Evolutionary conservation across 1,284 basidiomycete genomes (phyloP), one percentile per base, ranked within the genome.

Genomic region (Trichosporon sp.): DNA sequence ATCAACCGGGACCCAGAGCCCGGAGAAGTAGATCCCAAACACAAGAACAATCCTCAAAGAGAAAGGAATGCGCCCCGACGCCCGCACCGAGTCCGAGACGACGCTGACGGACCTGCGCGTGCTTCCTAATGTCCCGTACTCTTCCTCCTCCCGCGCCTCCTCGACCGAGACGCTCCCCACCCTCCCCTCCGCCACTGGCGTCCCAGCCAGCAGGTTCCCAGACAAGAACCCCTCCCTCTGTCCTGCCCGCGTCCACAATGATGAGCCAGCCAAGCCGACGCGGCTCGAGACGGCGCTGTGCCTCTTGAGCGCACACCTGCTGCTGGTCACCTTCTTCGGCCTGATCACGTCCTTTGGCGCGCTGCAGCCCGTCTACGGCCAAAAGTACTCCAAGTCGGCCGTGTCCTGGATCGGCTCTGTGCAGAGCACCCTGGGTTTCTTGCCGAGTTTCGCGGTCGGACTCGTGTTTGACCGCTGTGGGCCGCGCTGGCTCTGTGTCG

Each of bases 391-490:
- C 19, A 32, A 35, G 31, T 32, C 59, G 32, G 32, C 14, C 31
- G 38, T 32, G 6, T n/a, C 8, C 6, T 77, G 77, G 75, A 70
- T 77, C 38, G 76, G 73, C 5, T 75, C 74, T 0, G 48, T 71
- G 11, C 70, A 75, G 59, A 66, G 66, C 4, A 76, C 76, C 19
- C 71, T 76, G n/a, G 69, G 72, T 0, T 78, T 77, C 65, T 40
- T 74, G 16, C 59, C 69, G 1, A 51, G 31, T 16, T 43, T 70
- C 43, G 26, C 75, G 38, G 67, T 72, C 43, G 77, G 77, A 0
- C 71, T 76, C n/a, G 51, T 70, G 11, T 78, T 77, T 40, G 77
- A 78, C 56, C 69, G 74, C 10, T 74, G 75, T 64, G 77, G 77
- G 1, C 70, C 77, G 1, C 43, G 67, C 1, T n/a, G 51, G 21